A percentile compares a stretch with the other conserved stretches of the same genome.
These are phyloP conservation scores for Saccharomyces pastorianus DNA, from an alignment of 1,139 yeast genomes.

Conservation along the genomic window DNA sequence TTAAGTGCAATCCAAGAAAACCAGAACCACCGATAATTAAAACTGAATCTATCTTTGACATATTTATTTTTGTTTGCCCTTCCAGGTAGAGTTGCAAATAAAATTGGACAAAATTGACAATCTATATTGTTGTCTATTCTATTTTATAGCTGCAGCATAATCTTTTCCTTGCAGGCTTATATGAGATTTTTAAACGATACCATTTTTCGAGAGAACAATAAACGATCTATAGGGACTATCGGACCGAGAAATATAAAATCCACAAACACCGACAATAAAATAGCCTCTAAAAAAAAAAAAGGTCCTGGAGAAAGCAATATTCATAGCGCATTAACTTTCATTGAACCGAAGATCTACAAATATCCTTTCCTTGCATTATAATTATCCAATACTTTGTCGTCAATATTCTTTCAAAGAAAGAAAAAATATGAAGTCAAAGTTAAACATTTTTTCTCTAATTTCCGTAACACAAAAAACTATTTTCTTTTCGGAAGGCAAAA, in stretches of 20 bases:
- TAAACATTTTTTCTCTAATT: no score
- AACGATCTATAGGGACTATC: background rate
- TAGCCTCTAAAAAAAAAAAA: background rate
- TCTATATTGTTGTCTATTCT: background rate
- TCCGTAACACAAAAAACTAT: no score
- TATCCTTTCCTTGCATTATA: no score
- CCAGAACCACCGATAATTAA: slow-evolving; percentile 92
- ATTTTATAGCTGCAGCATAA: background rate
- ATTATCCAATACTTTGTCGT: no score
- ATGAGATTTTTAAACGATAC: background rate
- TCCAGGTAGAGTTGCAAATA: background rate
- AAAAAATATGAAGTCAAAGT: no score
- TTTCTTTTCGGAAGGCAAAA: background rate
- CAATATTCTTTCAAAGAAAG: no score
- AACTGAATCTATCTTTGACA: slow-evolving; percentile 46
- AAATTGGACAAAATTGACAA: background rate
- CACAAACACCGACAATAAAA: background rate
- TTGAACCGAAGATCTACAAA: no score
- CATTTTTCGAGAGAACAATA: background rate
- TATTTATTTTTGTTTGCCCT: slow-evolving; percentile 3
- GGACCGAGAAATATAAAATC: background rate
- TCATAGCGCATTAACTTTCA: no score
- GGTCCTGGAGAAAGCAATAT: no score
- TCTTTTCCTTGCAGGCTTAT: background rate
- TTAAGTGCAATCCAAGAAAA: slow-evolving; percentile 82